Percentiles rank a stretch among this genome's conserved stretches.
Conservation (phyloP, 2,329 filamentous ascomycete genomes). For the Ceratocystis alfenasii region DNA sequence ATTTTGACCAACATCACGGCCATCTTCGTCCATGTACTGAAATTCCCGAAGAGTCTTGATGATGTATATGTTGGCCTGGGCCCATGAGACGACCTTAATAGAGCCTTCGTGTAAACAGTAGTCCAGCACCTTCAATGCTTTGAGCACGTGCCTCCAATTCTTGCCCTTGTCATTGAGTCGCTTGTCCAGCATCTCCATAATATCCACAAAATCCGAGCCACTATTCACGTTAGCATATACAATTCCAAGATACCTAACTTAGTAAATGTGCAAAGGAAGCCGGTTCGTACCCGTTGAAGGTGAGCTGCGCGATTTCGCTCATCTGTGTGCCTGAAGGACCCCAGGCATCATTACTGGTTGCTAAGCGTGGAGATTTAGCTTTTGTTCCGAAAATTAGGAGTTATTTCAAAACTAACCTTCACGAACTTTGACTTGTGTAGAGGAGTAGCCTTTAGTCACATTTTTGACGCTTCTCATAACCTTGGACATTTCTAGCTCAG, state of each 20-base stretch:
- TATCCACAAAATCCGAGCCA: conserved; percentile 95
- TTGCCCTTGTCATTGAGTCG: conserved; percentile 97
- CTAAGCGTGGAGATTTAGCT: conserved; percentile 37
- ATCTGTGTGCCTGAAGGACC: conserved; percentile 95
- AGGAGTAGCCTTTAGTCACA: conserved; percentile 97
- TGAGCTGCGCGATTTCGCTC: conserved; percentile 96
- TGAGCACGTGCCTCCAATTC: conserved; percentile 97
- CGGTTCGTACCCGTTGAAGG: conserved; percentile 76
- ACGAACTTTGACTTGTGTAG: conserved; percentile 92
- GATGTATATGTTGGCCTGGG: conserved; percentile 94
- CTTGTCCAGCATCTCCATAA: conserved; percentile 99
- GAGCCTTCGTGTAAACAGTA: conserved; percentile 97
- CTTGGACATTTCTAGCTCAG: conserved; percentile 63
- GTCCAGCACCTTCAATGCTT: conserved; percentile 93
- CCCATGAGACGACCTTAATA: conserved; percentile 94
- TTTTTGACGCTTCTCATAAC: conserved; percentile 97
- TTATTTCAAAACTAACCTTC: conserved; percentile 55
- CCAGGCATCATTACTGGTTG: conserved; percentile 98
- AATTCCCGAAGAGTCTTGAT: conserved; percentile 98
- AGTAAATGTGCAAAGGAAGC: conserved; percentile 10
- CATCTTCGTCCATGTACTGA: conserved; percentile 90
- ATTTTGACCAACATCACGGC: conserved; percentile 89
- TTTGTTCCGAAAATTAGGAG: not conserved
- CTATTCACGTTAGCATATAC: conserved; percentile 34
- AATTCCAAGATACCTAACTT: not conserved